Conservation (phyloP, 2,329 filamentous ascomycete genomes). For the Penicillium sp. region DNA sequence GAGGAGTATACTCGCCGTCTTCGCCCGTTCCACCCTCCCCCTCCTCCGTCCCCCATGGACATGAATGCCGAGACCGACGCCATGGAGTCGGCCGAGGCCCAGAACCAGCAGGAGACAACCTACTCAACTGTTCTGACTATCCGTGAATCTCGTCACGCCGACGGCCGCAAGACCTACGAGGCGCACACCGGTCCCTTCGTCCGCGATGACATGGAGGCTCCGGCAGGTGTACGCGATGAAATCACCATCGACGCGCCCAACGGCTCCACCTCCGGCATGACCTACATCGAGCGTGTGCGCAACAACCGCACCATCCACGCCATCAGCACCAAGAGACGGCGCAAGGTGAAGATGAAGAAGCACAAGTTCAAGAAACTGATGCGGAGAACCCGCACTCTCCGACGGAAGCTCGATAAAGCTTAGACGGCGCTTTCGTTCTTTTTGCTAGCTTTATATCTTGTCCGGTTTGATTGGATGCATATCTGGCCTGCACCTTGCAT, state of each 20-base stretch:
- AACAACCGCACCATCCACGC: conserved; percentile 62
- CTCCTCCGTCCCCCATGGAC: conserved; percentile 62
- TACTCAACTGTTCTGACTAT: conserved; percentile 53
- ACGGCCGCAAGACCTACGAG: conserved; percentile 53
- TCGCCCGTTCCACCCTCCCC: conserved; percentile 80
- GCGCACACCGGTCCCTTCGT: conserved; percentile 53
- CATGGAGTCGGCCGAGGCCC: conserved; percentile 40
- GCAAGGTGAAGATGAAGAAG: conserved; percentile 99
- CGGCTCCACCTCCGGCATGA: conserved; percentile 30
- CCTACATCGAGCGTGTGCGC: conserved; percentile 69
- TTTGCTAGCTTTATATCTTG: conserved; percentile 9
- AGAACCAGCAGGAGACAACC: conserved; percentile 36
- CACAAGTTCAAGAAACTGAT: conserved; percentile 99
- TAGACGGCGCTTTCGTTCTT: conserved; percentile 23
- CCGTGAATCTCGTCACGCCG: conserved; percentile 51
- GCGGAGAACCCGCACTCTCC: conserved; percentile 82
- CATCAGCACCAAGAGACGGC: conserved; percentile 87
- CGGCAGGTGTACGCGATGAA: conserved; percentile 29
- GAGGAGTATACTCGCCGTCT: conserved; percentile 68
- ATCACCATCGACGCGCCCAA: conserved; percentile 57
- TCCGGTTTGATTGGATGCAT: conserved; percentile 6
- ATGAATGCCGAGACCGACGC: conserved; percentile 31
- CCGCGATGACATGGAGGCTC: conserved; percentile 39
- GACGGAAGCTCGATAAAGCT: conserved; percentile 74
- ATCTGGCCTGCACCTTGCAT: conserved; percentile 14